Evolutionary conservation across 371 early-diverging fungal genomes (phyloP).

Genomic region (Mycotypha africana): DNA sequence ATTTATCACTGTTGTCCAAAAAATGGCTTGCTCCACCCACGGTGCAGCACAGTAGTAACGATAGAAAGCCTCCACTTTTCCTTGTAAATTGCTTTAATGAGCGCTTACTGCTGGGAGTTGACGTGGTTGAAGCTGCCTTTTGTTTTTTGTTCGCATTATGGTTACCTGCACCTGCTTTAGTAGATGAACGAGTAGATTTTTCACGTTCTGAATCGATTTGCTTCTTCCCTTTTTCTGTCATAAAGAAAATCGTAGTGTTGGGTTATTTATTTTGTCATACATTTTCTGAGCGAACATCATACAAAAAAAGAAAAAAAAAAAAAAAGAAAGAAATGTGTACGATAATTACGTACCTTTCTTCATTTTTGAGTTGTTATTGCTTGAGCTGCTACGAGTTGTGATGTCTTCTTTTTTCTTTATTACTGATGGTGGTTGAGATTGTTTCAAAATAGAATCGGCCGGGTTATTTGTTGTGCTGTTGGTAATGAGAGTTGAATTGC

Average conservation of each 20-base stretch:
- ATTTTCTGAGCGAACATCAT: too few species aligned
- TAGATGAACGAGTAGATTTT: slow-evolving; percentile 15
- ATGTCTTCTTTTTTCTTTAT: background rate
- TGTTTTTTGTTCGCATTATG: too few species aligned
- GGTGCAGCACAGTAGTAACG: slow-evolving; percentile 24
- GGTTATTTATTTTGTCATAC: slow-evolving; percentile 21
- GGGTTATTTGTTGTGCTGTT: background rate
- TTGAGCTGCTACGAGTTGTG: background rate
- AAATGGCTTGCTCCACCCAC: slow-evolving; percentile 25
- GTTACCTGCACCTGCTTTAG: slow-evolving; percentile 6
- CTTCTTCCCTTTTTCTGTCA: slow-evolving; percentile 17
- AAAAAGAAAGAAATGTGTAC: too few species aligned
- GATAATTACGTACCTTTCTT: background rate
- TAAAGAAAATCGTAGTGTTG: too few species aligned
- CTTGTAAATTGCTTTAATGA: slow-evolving; percentile 20
- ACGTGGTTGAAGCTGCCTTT: too few species aligned
- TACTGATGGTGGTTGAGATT: too few species aligned
- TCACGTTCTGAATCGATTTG: slow-evolving; percentile 25
- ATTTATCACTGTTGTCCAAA: slow-evolving; percentile 30
- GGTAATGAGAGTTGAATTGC: too few species aligned
- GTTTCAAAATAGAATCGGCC: too few species aligned
- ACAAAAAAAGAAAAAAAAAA: too few species aligned
- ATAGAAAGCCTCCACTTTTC: slow-evolving; percentile 28
- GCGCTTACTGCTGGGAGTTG: slow-evolving; percentile 1
- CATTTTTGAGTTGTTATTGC: background rate